phyloP scores from a whole-genome alignment of 352 stramenopile species.

The Globisporangium yorkense region DNA sequence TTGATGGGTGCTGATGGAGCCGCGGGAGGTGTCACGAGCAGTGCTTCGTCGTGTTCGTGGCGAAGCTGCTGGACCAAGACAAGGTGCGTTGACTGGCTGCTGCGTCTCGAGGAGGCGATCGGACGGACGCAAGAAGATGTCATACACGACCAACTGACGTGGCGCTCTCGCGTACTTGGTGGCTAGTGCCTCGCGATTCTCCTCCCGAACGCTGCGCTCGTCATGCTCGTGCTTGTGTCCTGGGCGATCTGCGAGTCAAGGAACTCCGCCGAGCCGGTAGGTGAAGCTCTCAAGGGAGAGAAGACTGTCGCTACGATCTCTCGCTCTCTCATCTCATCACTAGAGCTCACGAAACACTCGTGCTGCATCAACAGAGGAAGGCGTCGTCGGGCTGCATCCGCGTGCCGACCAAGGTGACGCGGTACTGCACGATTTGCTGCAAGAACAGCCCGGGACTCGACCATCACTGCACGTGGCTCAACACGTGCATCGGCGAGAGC shows the following conservation, averaged over 20 bases:
- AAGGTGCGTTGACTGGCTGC: constrained; percentile 27
- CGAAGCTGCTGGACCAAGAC: constrained; percentile 39
- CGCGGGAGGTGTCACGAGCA: constrained; percentile 13
- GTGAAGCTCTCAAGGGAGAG: background rate
- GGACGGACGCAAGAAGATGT: no score
- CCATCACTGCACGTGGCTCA: constrained; percentile 86
- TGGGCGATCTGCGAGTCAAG: constrained; percentile 68
- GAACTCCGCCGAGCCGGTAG: constrained; percentile 49
- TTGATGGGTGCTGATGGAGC: background rate
- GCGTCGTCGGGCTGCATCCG: constrained; percentile 31
- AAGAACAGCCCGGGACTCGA: constrained; percentile 79
- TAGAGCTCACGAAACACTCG: background rate
- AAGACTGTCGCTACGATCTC: background rate
- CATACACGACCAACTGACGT: background rate
- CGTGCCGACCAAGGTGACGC: constrained; percentile 50
- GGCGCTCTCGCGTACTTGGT: background rate
- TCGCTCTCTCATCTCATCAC: background rate
- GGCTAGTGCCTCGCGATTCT: constrained; percentile 56
- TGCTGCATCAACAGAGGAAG: constrained; percentile 19
- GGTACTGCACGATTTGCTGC: constrained; percentile 81
- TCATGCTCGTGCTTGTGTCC: constrained; percentile 42
- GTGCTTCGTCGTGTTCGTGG: constrained; percentile 64
- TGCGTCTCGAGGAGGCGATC: no score
- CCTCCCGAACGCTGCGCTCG: constrained; percentile 51
- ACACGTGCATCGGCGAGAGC: constrained; percentile 79